Base-by-base conservation (phyloP, 495 filamentous ascomycete genomes). In the Penicillium canariense region DNA sequence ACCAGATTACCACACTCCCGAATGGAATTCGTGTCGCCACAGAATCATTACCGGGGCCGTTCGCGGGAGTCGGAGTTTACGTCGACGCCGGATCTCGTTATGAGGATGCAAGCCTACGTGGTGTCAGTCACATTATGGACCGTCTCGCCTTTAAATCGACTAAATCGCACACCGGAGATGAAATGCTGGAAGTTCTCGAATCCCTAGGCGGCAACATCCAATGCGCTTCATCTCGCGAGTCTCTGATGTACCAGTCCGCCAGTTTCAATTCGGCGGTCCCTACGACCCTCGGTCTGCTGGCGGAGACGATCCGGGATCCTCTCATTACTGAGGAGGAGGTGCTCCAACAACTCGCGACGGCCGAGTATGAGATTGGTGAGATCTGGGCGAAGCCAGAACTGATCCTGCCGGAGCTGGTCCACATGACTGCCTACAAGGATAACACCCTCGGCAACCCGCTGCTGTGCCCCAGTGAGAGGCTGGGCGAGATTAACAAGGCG, bases 311-410 rank as follows among this genome's bases (percentile, higher is more conserved):
- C 36, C 86, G 89, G 43, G 86, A 96, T 55, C 91, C 94, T 9
- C 72, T 84, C 30, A 87, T 97, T 52, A 94, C 88, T n/a, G 88
- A 96, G 34, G 85, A 91, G 40, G 94, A 99, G 66, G 87, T 99
- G 1, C 65, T 78, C 28, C 82, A 89, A 60, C 93, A 99, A 69
- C 78, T 99, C 14, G 83, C 87, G 62, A 96, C 91, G 17, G 94
- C 92, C 3, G 85, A 89, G 39, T 99, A 97, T 60, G 94, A 99
- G 73, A 95, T 99, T 63, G 81, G 81, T 22, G 94, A 99, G 75
- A 99, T 99, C 48, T 99, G 94, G 95, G 87, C 89, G 34, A 97
- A 91, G 76, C 91, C 94, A 4, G 93, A 97, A 61, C 80, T 99
- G 49, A 97, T 99, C 59, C 71, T 99, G 45, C 95, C 95, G 6